Conservation (phyloP, 306 rosid species). For the Carpinus fangiana region DNA sequence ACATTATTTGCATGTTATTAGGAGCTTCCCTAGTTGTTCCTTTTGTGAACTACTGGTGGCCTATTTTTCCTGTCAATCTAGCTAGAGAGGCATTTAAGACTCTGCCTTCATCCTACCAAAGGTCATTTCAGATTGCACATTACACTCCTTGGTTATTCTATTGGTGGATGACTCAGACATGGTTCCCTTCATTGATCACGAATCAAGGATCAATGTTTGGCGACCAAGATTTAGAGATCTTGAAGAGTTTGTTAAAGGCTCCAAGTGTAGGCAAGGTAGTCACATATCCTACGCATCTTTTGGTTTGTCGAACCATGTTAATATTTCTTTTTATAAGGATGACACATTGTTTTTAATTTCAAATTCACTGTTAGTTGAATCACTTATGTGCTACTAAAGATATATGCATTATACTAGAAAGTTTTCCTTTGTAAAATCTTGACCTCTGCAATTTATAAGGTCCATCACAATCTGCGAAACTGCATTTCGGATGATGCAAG, state of each 20-base stretch:
- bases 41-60: slow-evolving; percentile 76
- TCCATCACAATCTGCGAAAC: background rate
- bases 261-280: slow-evolving; percentile 45
- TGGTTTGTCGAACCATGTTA: background rate
- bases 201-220: slow-evolving; percentile 15
- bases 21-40: slow-evolving; percentile 82
- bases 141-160: slow-evolving; percentile 68
- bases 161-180: slow-evolving; percentile 85
- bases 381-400: background rate
- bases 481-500: background rate
- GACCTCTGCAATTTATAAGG: background rate
- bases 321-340: background rate
- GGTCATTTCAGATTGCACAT: slow-evolving; percentile 61
- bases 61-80: slow-evolving; percentile 45
- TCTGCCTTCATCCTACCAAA: slow-evolving; percentile 38
- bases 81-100: slow-evolving; percentile 33
- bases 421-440: background rate
- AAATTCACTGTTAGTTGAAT: background rate
- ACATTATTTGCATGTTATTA: slow-evolving; percentile 49
- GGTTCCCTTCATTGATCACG: slow-evolving; percentile 59
- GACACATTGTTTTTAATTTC: background rate
- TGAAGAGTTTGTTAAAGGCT: slow-evolving; percentile 35
- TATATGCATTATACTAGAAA: background rate
- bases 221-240: slow-evolving; percentile 45
- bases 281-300: background rate